phyloP scores from a whole-genome alignment of 495 filamentous ascomycete species.

The Aspergillus ellipticus region DNA sequence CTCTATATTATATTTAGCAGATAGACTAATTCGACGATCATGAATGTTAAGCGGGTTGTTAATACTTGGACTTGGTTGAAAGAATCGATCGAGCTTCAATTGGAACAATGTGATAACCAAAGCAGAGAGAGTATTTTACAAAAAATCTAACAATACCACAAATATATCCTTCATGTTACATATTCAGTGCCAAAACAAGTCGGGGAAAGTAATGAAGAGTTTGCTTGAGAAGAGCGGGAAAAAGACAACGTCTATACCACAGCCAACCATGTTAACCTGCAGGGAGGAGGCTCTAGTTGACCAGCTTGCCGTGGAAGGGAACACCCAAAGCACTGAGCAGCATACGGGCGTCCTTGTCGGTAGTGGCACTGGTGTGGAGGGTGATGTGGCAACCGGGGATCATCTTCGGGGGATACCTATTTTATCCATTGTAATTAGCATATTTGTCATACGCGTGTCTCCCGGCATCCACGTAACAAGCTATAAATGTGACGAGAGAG shows the following conservation, averaged over 20 bases:
- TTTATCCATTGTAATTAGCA: not conserved
- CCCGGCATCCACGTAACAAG: not conserved
- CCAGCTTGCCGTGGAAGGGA: slow-evolving; percentile 75
- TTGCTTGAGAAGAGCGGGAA: not conserved
- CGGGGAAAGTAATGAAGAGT: not conserved
- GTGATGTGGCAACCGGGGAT: slow-evolving; percentile 86
- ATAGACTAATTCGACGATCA: not conserved
- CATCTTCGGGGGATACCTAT: slow-evolving; percentile 84
- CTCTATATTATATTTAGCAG: not conserved
- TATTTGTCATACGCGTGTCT: not conserved
- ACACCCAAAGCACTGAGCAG: slow-evolving; percentile 74
- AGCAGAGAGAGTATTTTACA: slow-evolving; percentile 23
- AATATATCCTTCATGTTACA: slow-evolving; percentile 11
- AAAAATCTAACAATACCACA: slow-evolving; percentile 8
- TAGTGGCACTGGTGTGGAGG: slow-evolving; percentile 82
- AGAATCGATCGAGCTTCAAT: not conserved
- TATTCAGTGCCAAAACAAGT: slow-evolving; percentile 3
- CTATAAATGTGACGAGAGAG: too few relatives aligned
- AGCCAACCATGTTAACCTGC: not conserved
- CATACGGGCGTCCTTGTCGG: slow-evolving; percentile 85
- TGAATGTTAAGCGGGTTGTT: not conserved
- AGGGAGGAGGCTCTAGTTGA: slow-evolving; percentile 35
- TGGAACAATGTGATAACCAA: slow-evolving; percentile 12
- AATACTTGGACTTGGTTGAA: not conserved
- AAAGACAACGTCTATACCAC: not conserved